Evolutionary conservation across 2,329 filamentous ascomycete genomes (phyloP).

Genomic region (Neofusicoccum sp.): DNA sequence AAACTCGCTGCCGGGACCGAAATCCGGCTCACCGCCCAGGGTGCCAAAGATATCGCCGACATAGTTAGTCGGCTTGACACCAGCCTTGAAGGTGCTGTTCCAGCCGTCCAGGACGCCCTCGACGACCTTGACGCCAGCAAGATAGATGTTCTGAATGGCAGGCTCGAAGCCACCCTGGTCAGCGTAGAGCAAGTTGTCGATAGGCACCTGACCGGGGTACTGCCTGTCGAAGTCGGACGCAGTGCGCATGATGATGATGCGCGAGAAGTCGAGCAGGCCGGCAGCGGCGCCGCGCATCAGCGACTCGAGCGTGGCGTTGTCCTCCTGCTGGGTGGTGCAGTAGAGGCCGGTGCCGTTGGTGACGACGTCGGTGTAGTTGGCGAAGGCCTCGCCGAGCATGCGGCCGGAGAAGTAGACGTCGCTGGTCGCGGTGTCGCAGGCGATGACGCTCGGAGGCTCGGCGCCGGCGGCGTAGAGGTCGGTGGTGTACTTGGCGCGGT

Average conservation of each 20-base stretch:
- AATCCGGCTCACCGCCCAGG: constrained; percentile 64
- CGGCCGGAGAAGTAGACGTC: constrained; percentile 33
- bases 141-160: constrained; percentile 65
- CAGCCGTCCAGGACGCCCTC: constrained; percentile 61
- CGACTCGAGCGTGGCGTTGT: constrained; percentile 36
- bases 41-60: constrained; percentile 69
- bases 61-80: constrained; percentile 61
- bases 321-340: constrained; percentile 37
- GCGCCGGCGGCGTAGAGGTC: constrained; percentile 27
- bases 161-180: constrained; percentile 63
- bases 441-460: constrained; percentile 27
- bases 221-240: constrained; percentile 71
- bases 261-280: constrained; percentile 32
- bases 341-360: constrained; percentile 38
- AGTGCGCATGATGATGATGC: constrained; percentile 37
- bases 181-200: constrained; percentile 58
- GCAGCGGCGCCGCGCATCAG: constrained; percentile 30
- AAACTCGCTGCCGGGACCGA: constrained; percentile 54
- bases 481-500: constrained; percentile 37
- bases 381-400: constrained; percentile 29
- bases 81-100: constrained; percentile 55
- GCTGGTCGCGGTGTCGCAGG: constrained; percentile 32
- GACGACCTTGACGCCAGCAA: constrained; percentile 63
- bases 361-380: constrained; percentile 29
- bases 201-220: constrained; percentile 54